A percentile compares a stretch with the other conserved stretches of the same genome.
These are phyloP conservation scores for Psilocybe tampanensis DNA, from an alignment of 768 basidiomycete species.

Conservation along the genomic window DNA sequence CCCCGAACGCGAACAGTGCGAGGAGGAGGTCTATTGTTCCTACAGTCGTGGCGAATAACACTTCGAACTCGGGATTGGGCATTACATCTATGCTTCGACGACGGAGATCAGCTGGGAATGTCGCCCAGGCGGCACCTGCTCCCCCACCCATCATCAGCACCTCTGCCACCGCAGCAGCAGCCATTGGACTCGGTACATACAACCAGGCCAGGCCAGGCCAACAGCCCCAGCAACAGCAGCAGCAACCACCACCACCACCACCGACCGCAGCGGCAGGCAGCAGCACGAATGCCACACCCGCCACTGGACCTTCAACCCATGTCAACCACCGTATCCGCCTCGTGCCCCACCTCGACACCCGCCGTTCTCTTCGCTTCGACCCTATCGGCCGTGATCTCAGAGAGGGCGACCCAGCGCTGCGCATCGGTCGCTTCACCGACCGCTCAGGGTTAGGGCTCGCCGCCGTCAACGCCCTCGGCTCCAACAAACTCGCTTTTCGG, in stretches of 20 bases:
- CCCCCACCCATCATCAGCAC: constrained; percentile 25
- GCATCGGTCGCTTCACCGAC: constrained; percentile 96
- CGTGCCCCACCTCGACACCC: constrained; percentile 92
- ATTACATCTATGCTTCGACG: constrained; percentile 68
- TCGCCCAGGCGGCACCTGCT: constrained; percentile 31
- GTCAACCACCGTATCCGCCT: constrained; percentile 78
- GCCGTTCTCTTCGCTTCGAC: constrained; percentile 89
- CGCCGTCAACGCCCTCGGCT: constrained; percentile 66
- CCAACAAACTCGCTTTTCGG: constrained; percentile 92
- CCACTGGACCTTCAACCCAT: constrained; percentile 9
- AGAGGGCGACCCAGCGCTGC: constrained; percentile 68
- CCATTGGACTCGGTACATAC: constrained; percentile 20
- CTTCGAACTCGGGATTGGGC: constrained; percentile 37
- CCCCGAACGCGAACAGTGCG: constrained; percentile 28
- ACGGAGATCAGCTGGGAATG: constrained; percentile 64
- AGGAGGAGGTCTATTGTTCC: constrained; percentile 37
- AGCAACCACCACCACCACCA: constrained; percentile 6
- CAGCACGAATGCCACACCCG: constrained; percentile 4
- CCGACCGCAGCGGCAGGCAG: constrained; percentile 8
- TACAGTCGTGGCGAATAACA: constrained; percentile 30
- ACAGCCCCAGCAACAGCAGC: constrained; percentile 6
- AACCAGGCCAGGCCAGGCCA: constrained; percentile 1
- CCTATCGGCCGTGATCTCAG: constrained; percentile 86
- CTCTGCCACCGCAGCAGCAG: constrained; percentile 27
- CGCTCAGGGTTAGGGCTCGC: constrained; percentile 67